Base-by-base conservation (phyloP, 164 flowering plant species). In the Stephania cephalantha region DNA sequence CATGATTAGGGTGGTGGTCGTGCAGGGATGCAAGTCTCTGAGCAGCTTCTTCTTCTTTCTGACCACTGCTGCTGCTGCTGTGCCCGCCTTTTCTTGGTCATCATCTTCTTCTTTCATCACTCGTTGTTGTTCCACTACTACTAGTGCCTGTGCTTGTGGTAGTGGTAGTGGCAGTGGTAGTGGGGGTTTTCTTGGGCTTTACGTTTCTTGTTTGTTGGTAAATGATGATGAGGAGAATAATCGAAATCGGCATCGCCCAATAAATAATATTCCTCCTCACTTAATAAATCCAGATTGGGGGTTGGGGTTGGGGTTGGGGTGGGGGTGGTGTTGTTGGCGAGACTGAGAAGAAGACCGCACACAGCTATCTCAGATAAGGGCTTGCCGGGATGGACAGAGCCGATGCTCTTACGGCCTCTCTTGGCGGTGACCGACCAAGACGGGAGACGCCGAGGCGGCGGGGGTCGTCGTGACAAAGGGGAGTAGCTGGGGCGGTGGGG, bases 351-450 rank as follows among this genome's bases (percentile, higher is more conserved):
- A 50, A 50, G 55, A 50, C 15, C 55, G 15, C 15, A 50, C 11
- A 4, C 13, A 13, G 79, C 85, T 35, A 0, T 35, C 1, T 76
- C 80, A 0, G 29, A 70, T 46, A 77, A 20, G 12, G 5, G 12
- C 46, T 65, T 42, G 18, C 18, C 73, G 0, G 52, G 58, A 66
- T 68, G 7, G 18, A 20, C 3, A 30, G 45, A 35, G 5, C 1
- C 30, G 73, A 30, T 29, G 35, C 63, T 63, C 55, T 71, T 83
- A 15, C 86, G 78, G n/a, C 89, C 88, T 73, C 92, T 75, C 71
- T 71, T 84, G 1, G 74, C 86, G 8, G 81, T 88, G 3, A 78
- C 76, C 0, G 81, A 15, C 92, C 92, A 89, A 0, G 77, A 73
- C 3, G 64, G 30, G 31, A 79, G 35, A 25, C 12, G 42, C 25